These are phyloP conservation scores for Candida easanensis DNA, from an alignment of 805 yeast species.

Conservation along the genomic window DNA sequence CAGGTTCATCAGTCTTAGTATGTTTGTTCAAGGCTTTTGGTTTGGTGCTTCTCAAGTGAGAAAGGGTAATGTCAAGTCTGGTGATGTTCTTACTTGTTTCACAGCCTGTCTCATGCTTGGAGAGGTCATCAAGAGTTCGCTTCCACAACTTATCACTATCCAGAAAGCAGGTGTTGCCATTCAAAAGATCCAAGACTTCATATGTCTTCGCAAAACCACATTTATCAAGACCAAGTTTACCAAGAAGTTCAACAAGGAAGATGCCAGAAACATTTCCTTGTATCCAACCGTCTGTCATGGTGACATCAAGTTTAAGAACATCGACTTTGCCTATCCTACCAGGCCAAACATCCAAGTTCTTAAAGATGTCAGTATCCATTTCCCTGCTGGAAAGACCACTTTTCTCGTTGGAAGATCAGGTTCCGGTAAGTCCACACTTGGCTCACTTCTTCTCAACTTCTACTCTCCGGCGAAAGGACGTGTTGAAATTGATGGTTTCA, in stretches of 20 bases:
- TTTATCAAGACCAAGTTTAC: conserved; percentile 13
- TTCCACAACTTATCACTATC: conserved; percentile 56
- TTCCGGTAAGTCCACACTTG: conserved; percentile 86
- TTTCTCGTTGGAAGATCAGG: conserved; percentile 89
- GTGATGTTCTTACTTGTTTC: conserved; percentile 77
- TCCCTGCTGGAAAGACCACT: conserved; percentile 46
- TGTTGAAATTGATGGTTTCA: conserved; percentile 54
- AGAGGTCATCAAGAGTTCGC: conserved; percentile 49
- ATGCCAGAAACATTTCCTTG: conserved; percentile 17
- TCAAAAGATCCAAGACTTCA: conserved; percentile 41
- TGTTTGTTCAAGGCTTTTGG: conserved; percentile 93
- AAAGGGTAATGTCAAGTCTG: conserved; percentile 47
- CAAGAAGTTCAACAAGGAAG: conserved; percentile 8
- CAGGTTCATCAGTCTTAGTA: conserved; percentile 56
- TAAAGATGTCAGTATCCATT: conserved; percentile 40
- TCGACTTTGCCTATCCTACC: conserved; percentile 62
- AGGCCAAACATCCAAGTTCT: conserved; percentile 49
- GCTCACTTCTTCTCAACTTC: conserved; percentile 57
- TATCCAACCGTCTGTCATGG: conserved; percentile 40
- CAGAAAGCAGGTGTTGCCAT: conserved; percentile 76
- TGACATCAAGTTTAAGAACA: conserved; percentile 49
- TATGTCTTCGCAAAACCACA: conserved; percentile 25
- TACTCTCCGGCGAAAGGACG: conserved; percentile 53
- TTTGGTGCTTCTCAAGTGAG: conserved; percentile 73
- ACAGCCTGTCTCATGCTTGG: conserved; percentile 78